Percentiles rank a stretch among this genome's conserved stretches.
Conservation (phyloP, 768 basidiomycete genomes). For the Sarcodon sp. region DNA sequence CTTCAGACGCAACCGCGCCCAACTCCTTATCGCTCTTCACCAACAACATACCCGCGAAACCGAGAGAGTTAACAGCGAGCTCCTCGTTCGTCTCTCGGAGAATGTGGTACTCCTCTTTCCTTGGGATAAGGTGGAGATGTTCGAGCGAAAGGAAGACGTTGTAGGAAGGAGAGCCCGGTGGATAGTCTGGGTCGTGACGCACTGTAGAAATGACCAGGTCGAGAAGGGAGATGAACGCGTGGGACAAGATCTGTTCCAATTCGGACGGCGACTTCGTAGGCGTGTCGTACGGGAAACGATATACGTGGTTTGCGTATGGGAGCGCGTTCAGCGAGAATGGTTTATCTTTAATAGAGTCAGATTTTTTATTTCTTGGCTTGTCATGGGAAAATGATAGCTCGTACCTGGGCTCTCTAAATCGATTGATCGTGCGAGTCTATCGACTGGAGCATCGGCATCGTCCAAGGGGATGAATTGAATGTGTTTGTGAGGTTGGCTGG, state of each 20-base stretch:
- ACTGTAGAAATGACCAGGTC: constrained; percentile 68
- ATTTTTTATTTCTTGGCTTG: neutral
- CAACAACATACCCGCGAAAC: constrained; percentile 82
- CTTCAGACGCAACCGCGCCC: constrained; percentile 50
- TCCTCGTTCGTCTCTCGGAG: constrained; percentile 38
- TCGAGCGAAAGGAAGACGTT: constrained; percentile 73
- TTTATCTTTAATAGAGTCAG: constrained; percentile 31
- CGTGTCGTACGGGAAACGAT: constrained; percentile 39
- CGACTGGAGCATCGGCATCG: constrained; percentile 62
- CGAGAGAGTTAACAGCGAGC: constrained; percentile 75
- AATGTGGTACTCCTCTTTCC: constrained; percentile 46
- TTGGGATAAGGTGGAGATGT: constrained; percentile 81
- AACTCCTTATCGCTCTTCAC: constrained; percentile 76
- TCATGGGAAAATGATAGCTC: neutral
- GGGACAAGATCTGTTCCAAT: constrained; percentile 38
- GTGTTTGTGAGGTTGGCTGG: constrained; percentile 87
- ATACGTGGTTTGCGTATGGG: constrained; percentile 74
- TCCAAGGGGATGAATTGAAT: constrained; percentile 71
- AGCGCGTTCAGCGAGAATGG: constrained; percentile 58
- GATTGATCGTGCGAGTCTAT: constrained; percentile 46
- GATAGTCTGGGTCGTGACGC: constrained; percentile 52
- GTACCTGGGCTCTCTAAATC: constrained; percentile 47
- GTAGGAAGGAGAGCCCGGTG: constrained; percentile 59
- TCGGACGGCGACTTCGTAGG: constrained; percentile 20
- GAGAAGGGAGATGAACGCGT: constrained; percentile 58